Evolutionary conservation across 202 grass and related monocot species (phyloP).

Genomic region (Elaeis oleifera): DNA sequence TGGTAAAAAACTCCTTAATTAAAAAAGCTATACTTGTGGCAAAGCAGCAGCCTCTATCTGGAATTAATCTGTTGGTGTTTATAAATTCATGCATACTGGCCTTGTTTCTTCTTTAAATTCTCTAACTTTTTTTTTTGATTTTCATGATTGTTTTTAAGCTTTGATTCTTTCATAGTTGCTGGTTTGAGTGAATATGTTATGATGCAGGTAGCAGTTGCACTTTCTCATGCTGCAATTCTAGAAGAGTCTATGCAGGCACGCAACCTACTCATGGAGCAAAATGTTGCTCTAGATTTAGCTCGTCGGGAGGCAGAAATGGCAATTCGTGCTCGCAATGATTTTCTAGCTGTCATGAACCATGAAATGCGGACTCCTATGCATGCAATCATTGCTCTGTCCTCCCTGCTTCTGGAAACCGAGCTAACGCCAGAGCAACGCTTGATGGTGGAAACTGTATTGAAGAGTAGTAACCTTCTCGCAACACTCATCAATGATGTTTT

Average conservation of each 20-base stretch:
- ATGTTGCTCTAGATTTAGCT: slow-evolving; percentile 27
- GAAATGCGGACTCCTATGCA: slow-evolving; percentile 31
- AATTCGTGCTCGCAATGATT: slow-evolving; percentile 28
- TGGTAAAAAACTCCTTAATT: no score
- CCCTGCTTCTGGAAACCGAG: slow-evolving; percentile 24
- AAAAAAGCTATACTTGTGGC: no score
- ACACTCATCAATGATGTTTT: slow-evolving; percentile 29
- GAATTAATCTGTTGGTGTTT: no score
- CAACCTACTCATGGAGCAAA: slow-evolving; percentile 29
- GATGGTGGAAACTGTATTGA: slow-evolving; percentile 34
- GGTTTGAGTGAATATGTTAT: neutral
- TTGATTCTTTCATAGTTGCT: no score
- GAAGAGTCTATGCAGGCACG: slow-evolving; percentile 50
- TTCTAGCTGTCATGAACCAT: slow-evolving; percentile 32
- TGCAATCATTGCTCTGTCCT: slow-evolving; percentile 23
- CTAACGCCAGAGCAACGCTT: slow-evolving; percentile 22
- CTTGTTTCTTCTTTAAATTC: no score
- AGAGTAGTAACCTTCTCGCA: slow-evolving; percentile 28
- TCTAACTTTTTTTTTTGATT: no score
- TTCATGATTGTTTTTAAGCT: no score
- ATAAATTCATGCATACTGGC: no score
- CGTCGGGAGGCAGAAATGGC: slow-evolving; percentile 33
- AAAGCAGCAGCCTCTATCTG: no score
- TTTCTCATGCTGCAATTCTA: slow-evolving; percentile 86
- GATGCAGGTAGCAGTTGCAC: slow-evolving; percentile 65